Base-by-base conservation (phyloP, 768 basidiomycete genomes). In the Pleurotus citrinopileatus region DNA sequence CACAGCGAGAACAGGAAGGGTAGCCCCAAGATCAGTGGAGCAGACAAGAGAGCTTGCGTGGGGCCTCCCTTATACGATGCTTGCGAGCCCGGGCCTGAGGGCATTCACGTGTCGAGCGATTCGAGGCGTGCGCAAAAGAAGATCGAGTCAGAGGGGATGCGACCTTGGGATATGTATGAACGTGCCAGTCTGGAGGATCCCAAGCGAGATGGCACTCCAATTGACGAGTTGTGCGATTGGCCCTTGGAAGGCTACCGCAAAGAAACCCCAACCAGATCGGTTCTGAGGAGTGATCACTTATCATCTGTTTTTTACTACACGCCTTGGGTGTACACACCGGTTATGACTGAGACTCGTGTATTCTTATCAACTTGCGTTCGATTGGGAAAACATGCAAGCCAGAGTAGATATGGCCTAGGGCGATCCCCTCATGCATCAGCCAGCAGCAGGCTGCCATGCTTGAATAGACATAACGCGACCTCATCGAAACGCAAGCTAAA, bases 51-150 rank as follows among this genome's bases (percentile, higher is more conserved):
- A 19, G 19, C 10, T 17, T 44, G 10, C 23, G 43, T 44, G 43
- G 43, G 43, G 7, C 13, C 43, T 8, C 43, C 43, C 43, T 44
- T 44, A 44, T 44, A 44, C 20, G 19, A 23, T 44, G 43, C 12
- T 22, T 44, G 43, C 43, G 17, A 44, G 43, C 26, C 43, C 43
- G 43, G 43, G 25, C 43, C 43, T 44, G 43, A 44, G 43, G 43
- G 43, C 43, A 22, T 44, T 44, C 43, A 44, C 43, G 43, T 44
- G 43, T 44, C 25, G 43, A 17, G 32, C 32, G 32, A 34, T 12
- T 20, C 4, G 26, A 27, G 25, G 43, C 23, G 43, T 26, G 43
- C 9, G 26, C 12, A 27, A 44, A 44, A 26, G 43, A 44, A 44
- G 43, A 44, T 44, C 26, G 43, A 26, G 43, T 44, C 43, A 44